A percentile compares a stretch with the other conserved stretches of the same genome.
Conservation (phyloP, 495 filamentous ascomycete species). For the Xylaria castorea region DNA sequence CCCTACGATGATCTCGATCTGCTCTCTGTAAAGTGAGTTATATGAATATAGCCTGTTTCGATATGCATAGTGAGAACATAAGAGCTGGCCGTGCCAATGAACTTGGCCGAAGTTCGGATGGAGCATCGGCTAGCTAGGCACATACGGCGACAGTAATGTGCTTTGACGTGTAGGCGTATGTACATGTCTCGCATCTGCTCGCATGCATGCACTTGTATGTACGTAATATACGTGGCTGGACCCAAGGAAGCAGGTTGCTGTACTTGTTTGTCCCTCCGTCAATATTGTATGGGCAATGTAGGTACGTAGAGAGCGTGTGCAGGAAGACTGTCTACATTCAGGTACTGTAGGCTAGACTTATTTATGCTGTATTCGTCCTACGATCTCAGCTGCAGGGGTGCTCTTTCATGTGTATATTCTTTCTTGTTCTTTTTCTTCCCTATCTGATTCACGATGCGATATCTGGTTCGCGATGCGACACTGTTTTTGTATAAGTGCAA, state of each 20-base stretch:
- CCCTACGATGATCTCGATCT: conserved; percentile 8
- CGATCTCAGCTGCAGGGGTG: not conserved
- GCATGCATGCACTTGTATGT: conserved; percentile 19
- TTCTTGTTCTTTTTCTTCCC: not conserved
- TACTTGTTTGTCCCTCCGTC: not conserved
- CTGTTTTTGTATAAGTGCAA: not conserved
- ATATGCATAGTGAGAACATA: not conserved
- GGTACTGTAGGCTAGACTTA: not conserved
- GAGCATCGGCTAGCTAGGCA: conserved; percentile 16
- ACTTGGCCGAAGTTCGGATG: conserved; percentile 16
- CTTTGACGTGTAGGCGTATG: not conserved
- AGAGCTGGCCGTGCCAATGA: not conserved
- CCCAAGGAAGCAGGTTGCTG: conserved; percentile 1
- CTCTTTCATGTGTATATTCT: not conserved
- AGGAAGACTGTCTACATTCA: not conserved
- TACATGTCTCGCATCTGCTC: conserved; percentile 1
- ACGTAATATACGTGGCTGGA: conserved; percentile 2
- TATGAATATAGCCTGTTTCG: conserved; percentile 25
- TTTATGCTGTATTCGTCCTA: conserved; percentile 12
- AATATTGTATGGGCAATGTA: not conserved
- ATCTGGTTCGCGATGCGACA: not conserved
- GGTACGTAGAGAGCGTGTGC: not conserved
- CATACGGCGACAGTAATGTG: not conserved
- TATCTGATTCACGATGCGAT: not conserved
- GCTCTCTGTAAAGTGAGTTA: not conserved